Conservation (phyloP, 2,329 filamentous ascomycete genomes). For the Arthrobotrys sphaeroides region DNA sequence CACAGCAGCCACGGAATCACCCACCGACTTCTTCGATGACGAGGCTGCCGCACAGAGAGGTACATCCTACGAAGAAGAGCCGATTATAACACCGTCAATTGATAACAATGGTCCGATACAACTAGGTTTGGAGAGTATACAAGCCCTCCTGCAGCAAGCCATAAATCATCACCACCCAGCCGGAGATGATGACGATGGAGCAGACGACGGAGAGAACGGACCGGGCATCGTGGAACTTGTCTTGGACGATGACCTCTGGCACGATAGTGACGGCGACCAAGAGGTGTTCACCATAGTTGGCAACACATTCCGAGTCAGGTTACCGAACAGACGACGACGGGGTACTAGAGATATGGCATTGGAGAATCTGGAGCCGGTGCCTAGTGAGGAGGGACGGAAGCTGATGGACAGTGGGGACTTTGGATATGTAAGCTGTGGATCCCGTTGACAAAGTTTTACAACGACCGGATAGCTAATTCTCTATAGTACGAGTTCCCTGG, state of each 20-base stretch:
- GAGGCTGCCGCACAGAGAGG: conserved; percentile 54
- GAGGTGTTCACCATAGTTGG: conserved; percentile 53
- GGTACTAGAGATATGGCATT: conserved; percentile 71
- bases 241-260: conserved; percentile 55
- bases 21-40: conserved; percentile 61
- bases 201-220: conserved; percentile 56
- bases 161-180: conserved; percentile 48
- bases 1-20: conserved; percentile 29
- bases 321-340: conserved; percentile 61
- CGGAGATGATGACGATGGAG: conserved; percentile 60
- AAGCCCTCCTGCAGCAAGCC: conserved; percentile 18
- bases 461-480: neutral
- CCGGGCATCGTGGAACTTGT: conserved; percentile 32
- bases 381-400: conserved; percentile 77
- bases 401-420: conserved; percentile 86
- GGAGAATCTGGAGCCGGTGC: conserved; percentile 68
- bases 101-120: conserved; percentile 13
- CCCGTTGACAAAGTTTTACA: neutral
- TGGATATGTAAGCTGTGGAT: conserved; percentile 64
- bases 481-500: conserved; percentile 33
- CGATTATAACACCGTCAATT: neutral
- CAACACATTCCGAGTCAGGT: conserved; percentile 50
- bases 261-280: conserved; percentile 60
- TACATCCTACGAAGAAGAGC: neutral
- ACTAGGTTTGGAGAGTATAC: neutral